Evolutionary conservation across 345 rosid species (phyloP), one percentile per base, ranked within the genome.

Genomic region (Toxicodendron radicans): DNA sequence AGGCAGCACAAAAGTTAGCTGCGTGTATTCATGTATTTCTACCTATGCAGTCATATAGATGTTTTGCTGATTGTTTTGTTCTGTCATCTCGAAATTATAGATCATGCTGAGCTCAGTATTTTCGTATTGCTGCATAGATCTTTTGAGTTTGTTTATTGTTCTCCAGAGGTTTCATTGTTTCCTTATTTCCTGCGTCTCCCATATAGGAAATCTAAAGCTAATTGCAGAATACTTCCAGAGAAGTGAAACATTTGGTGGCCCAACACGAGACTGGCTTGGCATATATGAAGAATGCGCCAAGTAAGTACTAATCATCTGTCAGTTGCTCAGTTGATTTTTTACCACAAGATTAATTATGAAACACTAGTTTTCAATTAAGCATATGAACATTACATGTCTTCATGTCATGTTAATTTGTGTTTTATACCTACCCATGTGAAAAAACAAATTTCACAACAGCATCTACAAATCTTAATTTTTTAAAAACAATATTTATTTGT

Each of bases 151-250:
- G 27, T 24, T 58, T 18, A 35, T 16, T 43, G 61, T 30, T 1
- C 24, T 58, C 57, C 49, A 64, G 3, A 4, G n/a, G 27, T 69
- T 76, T 52, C 4, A 10, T 27, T 60, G 32, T 20, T 59, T 49
- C 58, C 71, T 51, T 67, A 35, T 58, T 49, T 43, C 62, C 17
- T 75, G 57, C 46, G 20, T 23, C 41, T 66, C 57, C 58, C 35
- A 33, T 63, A 60, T 94, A 95, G 99, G 78, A 74, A 95, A 95
- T 78, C 68, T 95, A 70, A 89, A 92, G 92, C 83, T 92, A 71
- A 82, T 95, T 72, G 95, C 99, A 1, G 97, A 90, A 75, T 95
- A 92, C 67, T 95, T 95, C 80, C 97, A 95, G 81, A 91, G 74
- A 75, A 92, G 90, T 61, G 99, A 95, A 83, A 72, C 93, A 63